Conservation (phyloP, 768 basidiomycete genomes). For the Cystobasidium onofrii region DNA sequence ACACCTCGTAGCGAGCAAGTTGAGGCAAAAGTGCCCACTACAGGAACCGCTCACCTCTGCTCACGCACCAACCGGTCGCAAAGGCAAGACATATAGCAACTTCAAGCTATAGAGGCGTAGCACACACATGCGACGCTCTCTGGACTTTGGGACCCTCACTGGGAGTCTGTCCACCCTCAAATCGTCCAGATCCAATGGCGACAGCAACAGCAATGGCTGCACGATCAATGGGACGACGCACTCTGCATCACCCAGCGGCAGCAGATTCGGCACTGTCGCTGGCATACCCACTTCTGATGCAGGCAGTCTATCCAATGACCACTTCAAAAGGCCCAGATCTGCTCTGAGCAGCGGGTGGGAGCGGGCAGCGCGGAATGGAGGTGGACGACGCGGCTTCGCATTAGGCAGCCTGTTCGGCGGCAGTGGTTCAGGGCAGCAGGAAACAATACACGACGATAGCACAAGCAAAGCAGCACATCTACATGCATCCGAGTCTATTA, state of each 20-base stretch:
- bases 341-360: background rate
- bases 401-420: background rate
- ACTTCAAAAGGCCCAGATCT: background rate
- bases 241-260: background rate
- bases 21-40: no score
- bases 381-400: background rate
- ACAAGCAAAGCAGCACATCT: background rate
- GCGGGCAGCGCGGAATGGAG: background rate
- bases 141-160: slow-evolving; percentile 1
- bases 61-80: background rate
- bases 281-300: background rate
- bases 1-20: background rate
- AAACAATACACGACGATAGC: background rate
- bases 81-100: background rate
- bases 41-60: no score
- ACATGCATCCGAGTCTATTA: no score
- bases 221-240: background rate
- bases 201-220: background rate
- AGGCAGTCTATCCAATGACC: background rate
- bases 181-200: background rate
- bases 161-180: background rate
- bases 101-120: background rate
- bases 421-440: background rate
- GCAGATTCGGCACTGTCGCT: background rate
- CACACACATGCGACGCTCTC: slow-evolving; percentile 10